These are phyloP conservation scores for Mallotus repandus DNA, from an alignment of 441 rosid genomes.

Conservation along the genomic window DNA sequence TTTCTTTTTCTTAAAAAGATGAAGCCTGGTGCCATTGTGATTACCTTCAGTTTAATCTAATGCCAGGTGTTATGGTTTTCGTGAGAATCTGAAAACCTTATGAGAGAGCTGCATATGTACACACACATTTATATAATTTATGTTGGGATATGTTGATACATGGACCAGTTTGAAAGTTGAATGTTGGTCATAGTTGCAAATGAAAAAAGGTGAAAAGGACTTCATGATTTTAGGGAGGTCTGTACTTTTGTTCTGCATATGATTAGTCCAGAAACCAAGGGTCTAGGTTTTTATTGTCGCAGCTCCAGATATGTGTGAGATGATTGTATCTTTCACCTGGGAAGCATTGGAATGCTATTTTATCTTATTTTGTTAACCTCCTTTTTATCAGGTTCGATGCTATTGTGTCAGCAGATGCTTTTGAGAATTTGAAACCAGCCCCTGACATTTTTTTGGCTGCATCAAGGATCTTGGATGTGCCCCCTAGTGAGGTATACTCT, in stretches of 20 bases:
- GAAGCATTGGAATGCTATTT: too few species aligned
- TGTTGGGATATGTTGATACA: not conserved
- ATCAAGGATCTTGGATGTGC: conserved; percentile 77
- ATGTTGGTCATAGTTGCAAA: not conserved
- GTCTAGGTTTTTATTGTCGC: not conserved
- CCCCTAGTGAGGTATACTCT: conserved; percentile 63
- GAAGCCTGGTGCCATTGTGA: not conserved
- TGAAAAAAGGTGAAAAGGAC: not conserved
- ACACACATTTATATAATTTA: not conserved
- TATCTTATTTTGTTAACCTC: conserved; percentile 19
- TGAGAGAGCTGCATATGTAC: not conserved
- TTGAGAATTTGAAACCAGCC: conserved; percentile 95
- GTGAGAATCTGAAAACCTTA: not conserved
- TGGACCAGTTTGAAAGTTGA: not conserved
- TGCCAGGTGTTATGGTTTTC: not conserved
- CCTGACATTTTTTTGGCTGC: conserved; percentile 98
- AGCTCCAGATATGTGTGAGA: too few species aligned
- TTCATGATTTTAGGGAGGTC: not conserved
- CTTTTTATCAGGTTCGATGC: conserved; percentile 82
- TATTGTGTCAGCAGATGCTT: conserved; percentile 94
- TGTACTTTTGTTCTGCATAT: not conserved
- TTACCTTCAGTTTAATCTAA: not conserved
- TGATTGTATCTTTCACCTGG: too few species aligned
- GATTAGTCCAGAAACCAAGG: not conserved
- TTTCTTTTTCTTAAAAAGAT: not conserved